Evolutionary conservation across 1,284 basidiomycete genomes (phyloP).

Genomic region (Mycena citricolor): DNA sequence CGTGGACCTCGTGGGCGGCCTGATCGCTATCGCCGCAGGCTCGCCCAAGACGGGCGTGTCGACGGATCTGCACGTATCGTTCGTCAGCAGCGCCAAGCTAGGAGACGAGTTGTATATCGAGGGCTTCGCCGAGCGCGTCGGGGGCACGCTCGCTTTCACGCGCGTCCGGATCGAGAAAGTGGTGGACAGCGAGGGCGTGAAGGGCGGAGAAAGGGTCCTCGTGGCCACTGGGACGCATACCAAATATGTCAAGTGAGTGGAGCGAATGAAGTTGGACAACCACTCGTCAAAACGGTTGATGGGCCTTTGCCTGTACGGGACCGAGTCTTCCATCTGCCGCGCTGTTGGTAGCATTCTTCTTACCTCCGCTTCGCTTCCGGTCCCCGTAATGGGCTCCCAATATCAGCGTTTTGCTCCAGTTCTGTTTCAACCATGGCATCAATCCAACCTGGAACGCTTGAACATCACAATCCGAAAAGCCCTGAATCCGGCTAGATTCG

Average conservation of each 20-base stretch:
- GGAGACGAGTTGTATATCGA: conserved; percentile 19
- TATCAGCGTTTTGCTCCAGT: too few relatives aligned
- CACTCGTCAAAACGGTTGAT: too few relatives aligned
- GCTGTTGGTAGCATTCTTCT: too few relatives aligned
- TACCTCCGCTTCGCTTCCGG: too few relatives aligned
- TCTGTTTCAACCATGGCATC: too few relatives aligned
- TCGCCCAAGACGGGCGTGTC: conserved; percentile 18
- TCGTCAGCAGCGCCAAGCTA: conserved; percentile 11
- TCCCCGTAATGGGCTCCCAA: too few relatives aligned
- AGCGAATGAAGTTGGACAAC: too few relatives aligned
- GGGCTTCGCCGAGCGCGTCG: conserved; percentile 18
- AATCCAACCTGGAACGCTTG: too few relatives aligned
- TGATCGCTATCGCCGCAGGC: conserved; percentile 15
- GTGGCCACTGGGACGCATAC: conserved; percentile 21
- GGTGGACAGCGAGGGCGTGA: neutral
- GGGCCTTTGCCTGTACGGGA: too few relatives aligned
- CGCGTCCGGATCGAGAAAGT: conserved; percentile 16
- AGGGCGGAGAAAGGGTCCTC: neutral
- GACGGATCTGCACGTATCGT: conserved; percentile 21
- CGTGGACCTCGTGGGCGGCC: conserved; percentile 19
- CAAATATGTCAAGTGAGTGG: conserved; percentile 17
- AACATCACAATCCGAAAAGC: too few relatives aligned
- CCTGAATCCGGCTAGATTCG: too few relatives aligned
- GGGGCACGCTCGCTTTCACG: conserved; percentile 19
- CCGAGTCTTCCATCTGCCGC: too few relatives aligned